These are phyloP conservation scores for Bimuria novae-zelandiae DNA, from an alignment of 2,329 filamentous ascomycete genomes.

Conservation along the genomic window DNA sequence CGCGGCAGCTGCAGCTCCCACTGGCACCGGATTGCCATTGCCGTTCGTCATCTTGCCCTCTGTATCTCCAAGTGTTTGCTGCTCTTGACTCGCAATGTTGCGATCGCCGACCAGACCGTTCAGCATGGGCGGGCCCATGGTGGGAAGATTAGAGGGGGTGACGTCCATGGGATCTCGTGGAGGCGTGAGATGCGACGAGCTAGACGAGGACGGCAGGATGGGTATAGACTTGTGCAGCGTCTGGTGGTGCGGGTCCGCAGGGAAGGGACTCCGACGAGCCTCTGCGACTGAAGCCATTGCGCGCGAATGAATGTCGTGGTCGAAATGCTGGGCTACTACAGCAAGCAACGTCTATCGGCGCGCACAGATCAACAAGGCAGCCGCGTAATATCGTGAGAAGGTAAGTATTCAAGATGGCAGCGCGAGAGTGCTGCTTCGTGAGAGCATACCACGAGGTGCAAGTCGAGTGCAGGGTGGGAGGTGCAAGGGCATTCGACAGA, in stretches of 20 bases:
- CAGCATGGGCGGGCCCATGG: constrained; percentile 55
- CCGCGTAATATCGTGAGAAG: not conserved
- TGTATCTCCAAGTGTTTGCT: constrained; percentile 32
- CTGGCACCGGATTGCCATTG: constrained; percentile 48
- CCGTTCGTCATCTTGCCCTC: constrained; percentile 42
- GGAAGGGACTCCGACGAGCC: constrained; percentile 53
- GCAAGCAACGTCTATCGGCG: not conserved
- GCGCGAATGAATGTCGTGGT: constrained; percentile 16
- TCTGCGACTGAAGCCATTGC: constrained; percentile 53
- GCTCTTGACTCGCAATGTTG: constrained; percentile 32
- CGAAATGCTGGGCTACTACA: constrained; percentile 9
- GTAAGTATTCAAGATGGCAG: constrained; percentile 2
- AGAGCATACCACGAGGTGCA: constrained; percentile 17
- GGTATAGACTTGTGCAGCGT: constrained; percentile 57
- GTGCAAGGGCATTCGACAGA: constrained; percentile 12
- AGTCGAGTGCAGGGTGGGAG: not conserved
- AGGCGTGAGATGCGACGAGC: constrained; percentile 48
- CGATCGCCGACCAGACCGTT: constrained; percentile 56
- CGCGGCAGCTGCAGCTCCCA: constrained; percentile 70
- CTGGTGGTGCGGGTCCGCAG: constrained; percentile 47
- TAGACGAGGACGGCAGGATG: constrained; percentile 55
- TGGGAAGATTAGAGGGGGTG: constrained; percentile 52
- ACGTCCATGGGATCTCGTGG: constrained; percentile 61
- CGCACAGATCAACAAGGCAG: constrained; percentile 1
- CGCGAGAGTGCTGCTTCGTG: not conserved